These are phyloP conservation scores for Dactylellina sp. DNA, from an alignment of 2,329 filamentous ascomycete species.

Conservation along the genomic window DNA sequence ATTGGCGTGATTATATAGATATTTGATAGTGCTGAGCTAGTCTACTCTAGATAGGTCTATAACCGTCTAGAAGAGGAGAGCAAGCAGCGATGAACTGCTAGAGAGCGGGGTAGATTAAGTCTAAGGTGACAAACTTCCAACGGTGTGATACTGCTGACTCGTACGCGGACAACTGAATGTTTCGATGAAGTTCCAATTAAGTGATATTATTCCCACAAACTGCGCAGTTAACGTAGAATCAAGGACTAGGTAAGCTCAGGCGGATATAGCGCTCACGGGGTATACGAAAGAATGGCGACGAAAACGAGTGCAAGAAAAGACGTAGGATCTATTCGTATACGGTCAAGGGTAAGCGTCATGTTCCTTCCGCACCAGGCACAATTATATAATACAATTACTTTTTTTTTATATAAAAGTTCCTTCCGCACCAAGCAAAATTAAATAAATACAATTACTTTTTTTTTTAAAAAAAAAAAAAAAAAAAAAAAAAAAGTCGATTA, in stretches of 20 bases:
- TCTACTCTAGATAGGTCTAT: constrained; percentile 25
- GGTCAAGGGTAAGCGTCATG: constrained; percentile 30
- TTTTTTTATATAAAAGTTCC: too few species aligned
- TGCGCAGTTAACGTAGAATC: constrained; percentile 29
- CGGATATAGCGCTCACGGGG: constrained; percentile 28
- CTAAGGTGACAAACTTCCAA: constrained; percentile 1
- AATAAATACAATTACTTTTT: constrained; percentile 20
- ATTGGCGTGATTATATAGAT: constrained; percentile 24
- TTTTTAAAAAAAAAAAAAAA: too few species aligned
- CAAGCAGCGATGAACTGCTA: constrained; percentile 2
- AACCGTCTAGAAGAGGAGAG: constrained; percentile 7
- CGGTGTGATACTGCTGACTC: constrained; percentile 14
- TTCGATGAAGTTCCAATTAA: constrained; percentile 20
- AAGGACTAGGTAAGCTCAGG: constrained; percentile 17
- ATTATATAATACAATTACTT: constrained; percentile 21
- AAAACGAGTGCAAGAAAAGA: constrained; percentile 27
- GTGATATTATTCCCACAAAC: constrained; percentile 30
- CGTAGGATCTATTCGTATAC: constrained; percentile 41
- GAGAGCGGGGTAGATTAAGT: constrained; percentile 33
- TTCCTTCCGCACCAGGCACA: constrained; percentile 13
- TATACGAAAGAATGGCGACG: constrained; percentile 37
- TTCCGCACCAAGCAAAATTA: constrained; percentile 11
- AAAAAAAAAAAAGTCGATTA: constrained; percentile 16
- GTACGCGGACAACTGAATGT: neutral
- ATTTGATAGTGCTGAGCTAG: constrained; percentile 16